Percentiles rank a stretch among this genome's conserved stretches.
Evolutionary conservation across 192 early-diverging fungal species (phyloP).

Genomic region (Backusella liffmaniae): DNA sequence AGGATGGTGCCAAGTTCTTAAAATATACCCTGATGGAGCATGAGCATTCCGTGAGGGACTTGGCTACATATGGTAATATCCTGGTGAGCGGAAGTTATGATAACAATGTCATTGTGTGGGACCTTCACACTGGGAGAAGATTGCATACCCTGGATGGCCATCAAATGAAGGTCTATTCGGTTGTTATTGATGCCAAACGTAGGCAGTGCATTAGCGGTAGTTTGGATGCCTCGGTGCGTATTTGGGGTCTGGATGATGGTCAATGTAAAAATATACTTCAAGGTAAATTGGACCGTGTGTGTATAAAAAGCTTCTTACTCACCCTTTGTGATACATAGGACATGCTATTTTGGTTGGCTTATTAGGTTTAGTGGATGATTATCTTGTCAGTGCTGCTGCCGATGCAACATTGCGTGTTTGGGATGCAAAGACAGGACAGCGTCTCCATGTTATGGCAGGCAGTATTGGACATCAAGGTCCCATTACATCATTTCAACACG

Average conservation of each 20-base stretch:
- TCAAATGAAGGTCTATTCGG: conserved; percentile 89
- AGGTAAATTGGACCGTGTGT: conserved; percentile 78
- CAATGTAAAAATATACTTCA: conserved; percentile 75
- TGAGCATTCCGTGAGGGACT: conserved; percentile 83
- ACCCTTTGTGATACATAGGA: conserved; percentile 50
- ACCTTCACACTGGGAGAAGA: conserved; percentile 67
- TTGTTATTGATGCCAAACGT: conserved; percentile 82
- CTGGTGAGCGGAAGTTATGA: conserved; percentile 95
- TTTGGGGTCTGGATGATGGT: conserved; percentile 90
- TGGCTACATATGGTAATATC: conserved; percentile 82
- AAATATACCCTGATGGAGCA: conserved; percentile 78
- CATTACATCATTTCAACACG: conserved; percentile 98
- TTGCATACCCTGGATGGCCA: conserved; percentile 81
- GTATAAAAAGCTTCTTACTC: conserved; percentile 46
- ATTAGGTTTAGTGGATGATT: conserved; percentile 79
- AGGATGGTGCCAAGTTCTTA: conserved; percentile 69
- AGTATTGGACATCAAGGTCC: conserved; percentile 75
- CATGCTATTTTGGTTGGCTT: conserved; percentile 93
- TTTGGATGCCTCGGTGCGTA: conserved; percentile 89
- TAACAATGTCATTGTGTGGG: conserved; percentile 86
- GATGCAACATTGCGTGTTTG: conserved; percentile 94
- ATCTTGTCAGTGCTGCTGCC: conserved; percentile 91
- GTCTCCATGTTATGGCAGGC: conserved; percentile 58
- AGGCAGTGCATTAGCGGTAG: conserved; percentile 86
- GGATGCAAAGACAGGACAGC: conserved; percentile 63